A percentile compares a stretch with the other conserved stretches of the same genome.
Evolutionary conservation across 2,329 filamentous ascomycete species (phyloP).

Genomic region (Fusarium brevicatenulatum): DNA sequence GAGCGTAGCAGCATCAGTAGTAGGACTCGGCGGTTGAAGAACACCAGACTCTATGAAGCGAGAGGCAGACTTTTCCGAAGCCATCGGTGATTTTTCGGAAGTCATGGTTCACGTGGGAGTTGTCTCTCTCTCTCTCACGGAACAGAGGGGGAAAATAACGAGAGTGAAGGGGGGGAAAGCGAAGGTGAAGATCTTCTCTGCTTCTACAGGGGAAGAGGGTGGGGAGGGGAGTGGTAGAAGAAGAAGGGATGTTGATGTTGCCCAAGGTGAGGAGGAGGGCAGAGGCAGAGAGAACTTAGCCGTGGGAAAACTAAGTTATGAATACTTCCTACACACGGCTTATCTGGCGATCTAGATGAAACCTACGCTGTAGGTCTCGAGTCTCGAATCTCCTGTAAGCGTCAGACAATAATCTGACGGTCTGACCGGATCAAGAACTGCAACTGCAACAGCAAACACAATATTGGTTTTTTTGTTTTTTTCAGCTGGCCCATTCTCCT

Average conservation of each 20-base stretch:
- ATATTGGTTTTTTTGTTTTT: not conserved
- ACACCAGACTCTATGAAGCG: constrained; percentile 38
- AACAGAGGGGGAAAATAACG: not conserved
- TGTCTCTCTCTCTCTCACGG: not conserved
- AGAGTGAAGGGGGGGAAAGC: not conserved
- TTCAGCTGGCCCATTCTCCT: not conserved
- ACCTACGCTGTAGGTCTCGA: not conserved
- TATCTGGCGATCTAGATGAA: constrained; percentile 7
- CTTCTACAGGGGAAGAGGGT: not conserved
- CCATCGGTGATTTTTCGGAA: not conserved
- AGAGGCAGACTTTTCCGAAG: constrained; percentile 35
- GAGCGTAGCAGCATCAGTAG: constrained; percentile 27
- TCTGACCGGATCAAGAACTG: not conserved
- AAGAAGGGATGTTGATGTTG: constrained; percentile 1
- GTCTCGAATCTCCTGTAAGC: constrained; percentile 6
- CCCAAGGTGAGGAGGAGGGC: constrained; percentile 2
- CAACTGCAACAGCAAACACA: not conserved
- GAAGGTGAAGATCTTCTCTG: constrained; percentile 10
- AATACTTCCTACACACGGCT: constrained; percentile 19
- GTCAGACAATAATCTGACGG: not conserved
- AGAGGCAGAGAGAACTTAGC: not conserved
- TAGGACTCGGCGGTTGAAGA: constrained; percentile 31
- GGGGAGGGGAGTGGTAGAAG: constrained; percentile 3
- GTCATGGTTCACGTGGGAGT: constrained; percentile 14
- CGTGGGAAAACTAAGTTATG: constrained; percentile 31